Conservation (phyloP, 1,284 basidiomycete species). For the Grifola frondosa region DNA sequence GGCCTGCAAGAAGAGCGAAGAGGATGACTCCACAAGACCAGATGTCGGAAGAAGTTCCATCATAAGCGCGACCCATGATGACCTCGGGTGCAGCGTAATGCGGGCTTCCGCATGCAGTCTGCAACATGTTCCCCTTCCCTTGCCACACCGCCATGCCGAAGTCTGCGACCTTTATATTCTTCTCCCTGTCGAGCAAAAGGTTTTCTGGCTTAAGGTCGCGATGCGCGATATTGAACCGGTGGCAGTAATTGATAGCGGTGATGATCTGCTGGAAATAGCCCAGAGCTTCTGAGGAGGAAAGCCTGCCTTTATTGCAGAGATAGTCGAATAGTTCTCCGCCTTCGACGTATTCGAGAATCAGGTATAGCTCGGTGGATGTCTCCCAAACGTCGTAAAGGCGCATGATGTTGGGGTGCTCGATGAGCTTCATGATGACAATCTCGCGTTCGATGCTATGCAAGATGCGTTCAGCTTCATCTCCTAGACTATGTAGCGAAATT, state of each 20-base stretch:
- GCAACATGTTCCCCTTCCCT: slow-evolving; percentile 64
- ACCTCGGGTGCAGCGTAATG: slow-evolving; percentile 99
- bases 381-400: slow-evolving; percentile 98
- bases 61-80: slow-evolving; percentile 81
- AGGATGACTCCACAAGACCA: slow-evolving; percentile 99
- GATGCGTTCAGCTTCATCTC: slow-evolving; percentile 63
- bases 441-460: slow-evolving; percentile 90
- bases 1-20: slow-evolving; percentile 88
- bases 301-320: slow-evolving; percentile 82
- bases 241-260: slow-evolving; percentile 92
- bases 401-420: slow-evolving; percentile 96
- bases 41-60: slow-evolving; percentile 89
- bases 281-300: slow-evolving; percentile 81
- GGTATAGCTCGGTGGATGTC: slow-evolving; percentile 85
- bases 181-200: slow-evolving; percentile 79
- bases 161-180: slow-evolving; percentile 96
- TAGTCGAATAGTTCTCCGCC: slow-evolving; percentile 98
- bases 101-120: slow-evolving; percentile 93
- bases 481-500: slow-evolving; percentile 69
- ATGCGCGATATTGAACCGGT: slow-evolving; percentile 96
- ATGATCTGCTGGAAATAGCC: slow-evolving; percentile 97
- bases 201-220: slow-evolving; percentile 99
- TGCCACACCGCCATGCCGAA: slow-evolving; percentile 99
- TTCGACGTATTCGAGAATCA: slow-evolving; percentile 96
- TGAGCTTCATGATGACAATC: slow-evolving; percentile 99